These are phyloP conservation scores for Sporothrix globosa DNA, from an alignment of 2,329 filamentous ascomycete genomes.

Conservation along the genomic window DNA sequence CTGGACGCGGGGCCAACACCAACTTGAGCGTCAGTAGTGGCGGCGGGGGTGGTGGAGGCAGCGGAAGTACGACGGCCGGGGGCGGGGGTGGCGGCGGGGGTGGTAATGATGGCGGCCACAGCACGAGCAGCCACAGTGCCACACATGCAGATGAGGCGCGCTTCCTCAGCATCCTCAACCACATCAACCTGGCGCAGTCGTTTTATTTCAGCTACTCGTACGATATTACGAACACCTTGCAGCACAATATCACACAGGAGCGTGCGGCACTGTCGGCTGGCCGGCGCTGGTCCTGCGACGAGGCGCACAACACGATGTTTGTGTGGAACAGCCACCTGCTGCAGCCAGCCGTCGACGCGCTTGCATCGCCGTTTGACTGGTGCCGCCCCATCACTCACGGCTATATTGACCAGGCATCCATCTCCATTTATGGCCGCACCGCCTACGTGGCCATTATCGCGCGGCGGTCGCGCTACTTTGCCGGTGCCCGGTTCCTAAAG, in stretches of 20 bases:
- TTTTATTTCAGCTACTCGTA: conserved; percentile 99
- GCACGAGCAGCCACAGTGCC: background rate
- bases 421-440: conserved; percentile 83
- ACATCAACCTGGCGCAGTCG: conserved; percentile 83
- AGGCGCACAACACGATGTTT: conserved; percentile 90
- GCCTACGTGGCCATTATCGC: conserved; percentile 95
- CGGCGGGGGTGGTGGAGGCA: conserved; percentile 1
- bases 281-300: conserved; percentile 58
- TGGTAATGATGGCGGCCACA: conserved; percentile 44
- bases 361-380: conserved; percentile 91
- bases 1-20: conserved; percentile 53
- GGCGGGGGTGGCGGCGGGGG: conserved; percentile 1
- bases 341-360: conserved; percentile 67
- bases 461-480: conserved; percentile 87
- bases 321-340: conserved; percentile 95
- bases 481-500: conserved; percentile 91
- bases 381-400: conserved; percentile 94
- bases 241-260: conserved; percentile 87
- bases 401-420: conserved; percentile 87
- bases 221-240: conserved; percentile 87
- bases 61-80: background rate
- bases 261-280: conserved; percentile 71
- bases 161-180: conserved; percentile 85
- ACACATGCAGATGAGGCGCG: conserved; percentile 83
- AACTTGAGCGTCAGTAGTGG: conserved; percentile 1